Evolutionary conservation across 2,329 filamentous ascomycete species (phyloP), one percentile per base, ranked within the genome.

Genomic region (Alternaria triticina): DNA sequence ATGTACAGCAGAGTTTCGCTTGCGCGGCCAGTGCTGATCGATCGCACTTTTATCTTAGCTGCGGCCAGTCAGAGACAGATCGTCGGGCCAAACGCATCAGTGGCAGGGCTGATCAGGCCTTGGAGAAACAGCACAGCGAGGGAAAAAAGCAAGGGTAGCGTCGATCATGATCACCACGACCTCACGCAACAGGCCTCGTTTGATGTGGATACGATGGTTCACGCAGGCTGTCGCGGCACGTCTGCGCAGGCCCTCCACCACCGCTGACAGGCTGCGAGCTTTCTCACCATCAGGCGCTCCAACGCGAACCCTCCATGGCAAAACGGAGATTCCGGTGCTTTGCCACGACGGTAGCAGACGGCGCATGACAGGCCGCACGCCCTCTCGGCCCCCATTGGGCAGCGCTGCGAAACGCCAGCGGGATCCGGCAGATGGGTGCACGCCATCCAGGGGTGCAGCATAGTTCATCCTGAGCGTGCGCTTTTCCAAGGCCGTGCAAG

Each of bases 21-120:
- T 68, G 65, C 64, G 66, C 62, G 65, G 59, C 66, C 61, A 58
- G 61, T 61, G 67, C 69, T 65, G 71, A 73, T 74, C 65, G 49
- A 70, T 64, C 47, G 59, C 62, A 67, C 49, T 54, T 55, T 45
- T 64, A 65, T 68, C 28, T 62, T 52, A 59, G 59, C 45, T 54
- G 54, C 17, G 58, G 36, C 74, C 75, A 78, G 57, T 75, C 74
- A 75, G 47, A 65, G 61, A 28, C 57, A 54, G 33, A 45, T 30
- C 22, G 22, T 40, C 57, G 56, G 57, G 66, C 49, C 60, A 57
- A 62, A 56, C 60, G 65, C 70, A 67, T 74, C 68, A 54, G 69
- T 73, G 71, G 70, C 76, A 77, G 71, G 76, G 74, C 74, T 73
- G 74, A 75, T 77, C 75, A 73, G 69, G 70, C 72, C 71, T 59